These are phyloP conservation scores for Phytopythium cucurbitacearum DNA, from an alignment of 352 stramenopile species.

Conservation along the genomic window DNA sequence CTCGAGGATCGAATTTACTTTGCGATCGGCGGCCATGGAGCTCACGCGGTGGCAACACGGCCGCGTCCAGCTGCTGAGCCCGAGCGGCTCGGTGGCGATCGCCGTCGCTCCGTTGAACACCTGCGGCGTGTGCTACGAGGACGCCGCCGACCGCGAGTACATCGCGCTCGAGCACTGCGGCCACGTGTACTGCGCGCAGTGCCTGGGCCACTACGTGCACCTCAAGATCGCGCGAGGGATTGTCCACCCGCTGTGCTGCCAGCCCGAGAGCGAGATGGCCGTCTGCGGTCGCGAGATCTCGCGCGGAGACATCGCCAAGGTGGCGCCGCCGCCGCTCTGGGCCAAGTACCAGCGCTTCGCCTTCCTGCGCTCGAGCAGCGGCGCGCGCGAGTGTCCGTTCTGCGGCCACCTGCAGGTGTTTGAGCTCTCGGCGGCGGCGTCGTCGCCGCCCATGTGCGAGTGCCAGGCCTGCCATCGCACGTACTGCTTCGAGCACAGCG, in stretches of 20 bases:
- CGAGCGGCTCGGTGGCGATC: no score
- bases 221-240: constrained; percentile 1
- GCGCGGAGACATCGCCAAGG: neutral
- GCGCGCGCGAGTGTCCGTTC: constrained; percentile 8
- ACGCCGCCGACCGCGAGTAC: neutral
- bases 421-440: neutral
- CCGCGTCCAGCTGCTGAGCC: neutral
- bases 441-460: neutral
- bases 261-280: neutral
- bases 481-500: constrained; percentile 9
- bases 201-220: neutral
- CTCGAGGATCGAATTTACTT: neutral
- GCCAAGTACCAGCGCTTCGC: constrained; percentile 3
- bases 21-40: neutral
- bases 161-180: neutral
- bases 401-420: constrained; percentile 5
- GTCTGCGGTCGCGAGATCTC: constrained; percentile 2
- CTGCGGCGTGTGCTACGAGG: constrained; percentile 1
- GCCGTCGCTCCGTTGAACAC: neutral
- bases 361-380: neutral
- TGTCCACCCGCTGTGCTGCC: constrained; percentile 3
- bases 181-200: constrained; percentile 2
- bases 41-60: neutral
- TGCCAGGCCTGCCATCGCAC: neutral
- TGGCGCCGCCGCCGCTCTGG: neutral